Evolutionary conservation across 148 eudicot species (phyloP).

Genomic region (Cornus controversa): DNA sequence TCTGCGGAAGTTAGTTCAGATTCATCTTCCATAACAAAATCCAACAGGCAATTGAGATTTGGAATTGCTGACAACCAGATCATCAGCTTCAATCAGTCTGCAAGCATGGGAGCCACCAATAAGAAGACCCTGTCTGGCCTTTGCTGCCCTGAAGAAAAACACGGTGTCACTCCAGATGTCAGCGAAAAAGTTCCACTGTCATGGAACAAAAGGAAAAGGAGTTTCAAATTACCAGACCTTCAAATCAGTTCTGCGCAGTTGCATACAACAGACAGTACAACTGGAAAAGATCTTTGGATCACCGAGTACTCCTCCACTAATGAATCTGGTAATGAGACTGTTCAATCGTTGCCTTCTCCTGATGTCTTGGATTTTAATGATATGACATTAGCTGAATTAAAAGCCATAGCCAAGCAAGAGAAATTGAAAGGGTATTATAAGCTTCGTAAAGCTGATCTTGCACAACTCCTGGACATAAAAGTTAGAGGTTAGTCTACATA

Average conservation of each 20-base stretch:
- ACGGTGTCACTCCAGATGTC: constrained; percentile 5
- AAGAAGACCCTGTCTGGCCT: neutral
- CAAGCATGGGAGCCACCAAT: neutral
- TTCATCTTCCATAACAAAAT: constrained; percentile 6
- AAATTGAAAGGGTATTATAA: constrained; percentile 13
- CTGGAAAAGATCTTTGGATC: constrained; percentile 4
- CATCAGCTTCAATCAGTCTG: too few relatives aligned
- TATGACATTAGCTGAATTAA: constrained; percentile 13
- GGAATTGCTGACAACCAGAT: too few relatives aligned
- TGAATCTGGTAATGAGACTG: constrained; percentile 6
- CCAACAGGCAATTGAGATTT: too few relatives aligned
- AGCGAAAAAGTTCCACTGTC: neutral
- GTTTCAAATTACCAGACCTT: constrained; percentile 5
- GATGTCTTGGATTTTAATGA: neutral
- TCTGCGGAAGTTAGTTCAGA: neutral
- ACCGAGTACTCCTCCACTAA: neutral
- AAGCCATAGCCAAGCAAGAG: constrained; percentile 16
- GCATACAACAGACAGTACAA: neutral
- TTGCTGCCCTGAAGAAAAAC: neutral
- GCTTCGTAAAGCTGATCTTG: constrained; percentile 21
- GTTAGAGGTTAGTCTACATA: constrained; percentile 11
- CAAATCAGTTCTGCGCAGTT: neutral
- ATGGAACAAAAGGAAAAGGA: constrained; percentile 13
- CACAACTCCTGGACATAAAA: constrained; percentile 2
- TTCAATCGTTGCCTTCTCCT: constrained; percentile 2